Base-by-base conservation (phyloP, 176 grass and related monocot genomes). In the Bothriochloa decipiens region DNA sequence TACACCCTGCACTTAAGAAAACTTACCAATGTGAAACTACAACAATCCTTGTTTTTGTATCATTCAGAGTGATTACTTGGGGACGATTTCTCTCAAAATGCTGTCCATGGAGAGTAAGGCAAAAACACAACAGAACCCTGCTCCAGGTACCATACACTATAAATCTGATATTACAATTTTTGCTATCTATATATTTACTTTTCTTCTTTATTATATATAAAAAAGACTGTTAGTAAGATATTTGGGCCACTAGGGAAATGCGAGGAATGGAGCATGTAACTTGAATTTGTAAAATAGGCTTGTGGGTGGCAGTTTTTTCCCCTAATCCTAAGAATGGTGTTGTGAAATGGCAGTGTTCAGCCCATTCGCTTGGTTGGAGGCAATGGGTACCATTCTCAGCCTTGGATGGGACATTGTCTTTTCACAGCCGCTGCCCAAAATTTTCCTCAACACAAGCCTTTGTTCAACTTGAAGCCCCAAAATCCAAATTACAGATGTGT, bases 71-170 rank as follows among this genome's bases (percentile, higher is more conserved):
- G 95, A 95, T 93, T 98, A 98, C 90, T 76, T 98, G 68, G 88
- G 88, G 70, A 93, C 65, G 85, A 92, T 95, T 90, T 93, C 95
- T 95, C 67, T 91, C n/a, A 95, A 95, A 86, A 83, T 95, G 87
- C 84, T 95, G 23, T 95, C 91, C 3, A 88, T 95, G 92, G 90
- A 92, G 78, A 70, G 32, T 81, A 32, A 27, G 32, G 78, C 90
- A 65, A 93, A 92, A 81, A 62, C 89, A 58, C 85, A 93, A 52
- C 90, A 70, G 64, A 29, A 70, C 85, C 74, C 81, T 82, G 65
- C 69, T 28, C 22, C 23, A 64, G 61, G 61, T 64, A 64, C 61
- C 23, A 27, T 64, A 64, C 61, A 64, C 23, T 6, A 27, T 27
- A 63, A 63, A 63, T 64, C 25, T 11, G 5, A 6, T 28, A 2